Conservation (phyloP, 1,284 basidiomycete species). For the Puccinia triticina region DNA sequence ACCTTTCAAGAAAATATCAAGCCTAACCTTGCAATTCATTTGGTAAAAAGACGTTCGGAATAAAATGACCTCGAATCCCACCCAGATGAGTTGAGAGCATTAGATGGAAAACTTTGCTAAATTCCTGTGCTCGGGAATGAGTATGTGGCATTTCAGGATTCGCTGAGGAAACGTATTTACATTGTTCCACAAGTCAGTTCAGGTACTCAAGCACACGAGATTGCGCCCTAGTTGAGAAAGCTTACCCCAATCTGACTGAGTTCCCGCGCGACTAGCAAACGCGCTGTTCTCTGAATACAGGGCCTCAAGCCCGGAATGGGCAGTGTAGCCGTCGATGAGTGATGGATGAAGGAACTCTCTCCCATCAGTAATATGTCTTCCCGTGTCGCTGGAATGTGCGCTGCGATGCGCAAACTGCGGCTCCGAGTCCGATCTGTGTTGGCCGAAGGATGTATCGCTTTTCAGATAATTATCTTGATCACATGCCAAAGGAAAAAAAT, state of each 20-base stretch:
- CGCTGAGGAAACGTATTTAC: neutral
- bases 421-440: neutral
- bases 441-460: neutral
- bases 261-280: neutral
- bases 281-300: neutral
- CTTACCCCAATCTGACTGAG: neutral
- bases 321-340: neutral
- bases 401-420: neutral
- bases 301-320: neutral
- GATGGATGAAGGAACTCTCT: neutral
- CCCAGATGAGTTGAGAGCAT: neutral
- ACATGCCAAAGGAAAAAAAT: neutral
- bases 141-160: too few relatives aligned
- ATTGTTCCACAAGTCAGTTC: neutral
- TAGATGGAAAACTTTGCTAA: neutral
- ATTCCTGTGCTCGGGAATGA: neutral
- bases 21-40: neutral
- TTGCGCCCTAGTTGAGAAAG: neutral
- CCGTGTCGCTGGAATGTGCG: neutral
- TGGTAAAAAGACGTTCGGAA: neutral
- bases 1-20: neutral
- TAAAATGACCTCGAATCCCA: neutral
- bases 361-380: neutral
- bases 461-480: neutral
- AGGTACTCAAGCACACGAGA: neutral